Evolutionary conservation across 768 basidiomycete genomes (phyloP).

Genomic region (Kwoniella europaea): DNA sequence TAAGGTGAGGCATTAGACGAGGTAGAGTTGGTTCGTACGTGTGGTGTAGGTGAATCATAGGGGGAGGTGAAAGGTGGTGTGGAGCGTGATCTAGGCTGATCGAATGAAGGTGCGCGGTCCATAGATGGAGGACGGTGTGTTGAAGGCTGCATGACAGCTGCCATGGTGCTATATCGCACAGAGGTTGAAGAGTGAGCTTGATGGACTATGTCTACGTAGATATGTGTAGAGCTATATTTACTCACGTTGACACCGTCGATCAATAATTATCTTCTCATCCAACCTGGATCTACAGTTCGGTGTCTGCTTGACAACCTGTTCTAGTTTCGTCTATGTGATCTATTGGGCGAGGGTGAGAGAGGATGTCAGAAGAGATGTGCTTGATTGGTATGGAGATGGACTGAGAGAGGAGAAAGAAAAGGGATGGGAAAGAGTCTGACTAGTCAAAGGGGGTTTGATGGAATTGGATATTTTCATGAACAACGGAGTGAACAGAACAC

Average conservation of each 20-base stretch:
- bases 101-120: conserved; percentile 49
- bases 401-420: background rate
- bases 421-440: background rate
- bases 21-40: conserved; percentile 23
- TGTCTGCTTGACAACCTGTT: background rate
- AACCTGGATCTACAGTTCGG: background rate
- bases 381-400: background rate
- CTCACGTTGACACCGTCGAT: conserved; percentile 12
- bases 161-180: conserved; percentile 24
- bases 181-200: background rate
- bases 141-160: conserved; percentile 33
- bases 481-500: conserved; percentile 4
- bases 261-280: background rate
- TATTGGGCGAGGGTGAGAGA: background rate
- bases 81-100: conserved; percentile 41
- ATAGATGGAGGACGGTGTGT: conserved; percentile 49
- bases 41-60: conserved; percentile 36
- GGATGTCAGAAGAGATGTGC: background rate
- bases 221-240: background rate
- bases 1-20: conserved; percentile 36
- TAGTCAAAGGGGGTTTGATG: conserved; percentile 11
- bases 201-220: background rate
- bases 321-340: background rate
- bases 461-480: background rate
- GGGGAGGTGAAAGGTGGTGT: conserved; percentile 32